Base-by-base conservation (phyloP, 2,329 filamentous ascomycete genomes). In the Triangularia verruculosa region DNA sequence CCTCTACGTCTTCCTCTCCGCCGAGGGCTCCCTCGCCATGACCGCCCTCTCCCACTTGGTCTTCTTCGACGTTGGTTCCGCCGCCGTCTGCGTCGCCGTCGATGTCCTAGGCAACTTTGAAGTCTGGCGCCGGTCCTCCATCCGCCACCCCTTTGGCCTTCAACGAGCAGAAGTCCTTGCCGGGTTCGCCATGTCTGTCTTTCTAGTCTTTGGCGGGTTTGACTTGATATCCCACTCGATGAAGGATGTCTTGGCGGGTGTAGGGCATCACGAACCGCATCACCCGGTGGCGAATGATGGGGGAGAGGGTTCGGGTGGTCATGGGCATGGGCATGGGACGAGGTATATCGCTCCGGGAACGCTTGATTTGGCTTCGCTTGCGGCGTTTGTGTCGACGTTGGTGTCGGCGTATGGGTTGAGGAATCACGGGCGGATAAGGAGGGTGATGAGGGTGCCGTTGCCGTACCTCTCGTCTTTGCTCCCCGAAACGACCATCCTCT, bases 101-200 rank as follows among this genome's bases (percentile, higher is more conserved):
- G 95, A 99, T 73, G 91, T 98, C 1, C 86, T 97, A 56, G 89
- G 91, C 59, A 99, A 99, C 75, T 99, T 99, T 72, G 95, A 99
- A 74, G 93, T 98, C 47, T 99, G 95, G 95, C 92, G 92, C 68
- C 86, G 94, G 55, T 94, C 91, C 70, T 96, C 89, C 69, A 90
- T 99, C 70, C 89, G 93, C 24, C 93, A 99, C 77, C 95, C 95
- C 0, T 99, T 99, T 73, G 93, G 89, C 3, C 85, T 99, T 24
- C 92, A 97, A 78, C 87, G 95, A 61, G 91, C 91, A 64, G 95
- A 99, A 76, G 94, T 99, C 4, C 85, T 99, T 15, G 93, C 93
- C 34, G 95, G 95, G 17, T 97, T 99, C 68, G 95, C 93, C 65
- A 92, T 98, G 87, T 96, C 93, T 59, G 90, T 99, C 43, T 92